Percentiles rank a stretch among this genome's conserved stretches.
Conservation (phyloP, 805 yeast genomes). For the Saccharomycopsis selenospora region DNA sequence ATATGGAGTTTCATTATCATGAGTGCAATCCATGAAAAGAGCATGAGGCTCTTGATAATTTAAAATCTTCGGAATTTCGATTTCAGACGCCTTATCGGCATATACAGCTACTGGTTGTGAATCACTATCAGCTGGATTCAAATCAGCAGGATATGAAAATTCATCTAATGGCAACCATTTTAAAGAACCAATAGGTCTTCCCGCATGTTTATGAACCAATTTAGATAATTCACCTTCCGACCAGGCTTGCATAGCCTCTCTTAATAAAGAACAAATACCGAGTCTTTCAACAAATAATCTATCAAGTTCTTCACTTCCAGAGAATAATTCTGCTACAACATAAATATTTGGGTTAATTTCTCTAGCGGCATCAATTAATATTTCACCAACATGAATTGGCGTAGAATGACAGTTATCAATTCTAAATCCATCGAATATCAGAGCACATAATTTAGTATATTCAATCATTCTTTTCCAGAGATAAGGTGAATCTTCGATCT, state of each 20-base stretch:
- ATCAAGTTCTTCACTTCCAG: constrained; percentile 90
- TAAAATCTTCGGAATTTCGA: constrained; percentile 60
- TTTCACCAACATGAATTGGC: constrained; percentile 90
- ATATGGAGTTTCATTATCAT: constrained; percentile 84
- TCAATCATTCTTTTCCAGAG: constrained; percentile 83
- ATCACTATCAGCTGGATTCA: constrained; percentile 13
- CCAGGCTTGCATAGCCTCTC: constrained; percentile 98
- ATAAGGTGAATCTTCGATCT: constrained; percentile 77
- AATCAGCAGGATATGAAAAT: constrained; percentile 56
- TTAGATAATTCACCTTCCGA: constrained; percentile 79
- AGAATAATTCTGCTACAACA: constrained; percentile 88
- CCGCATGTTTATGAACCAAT: constrained; percentile 87
- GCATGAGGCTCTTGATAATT: constrained; percentile 82
- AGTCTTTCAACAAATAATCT: constrained; percentile 83
- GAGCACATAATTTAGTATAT: constrained; percentile 67
- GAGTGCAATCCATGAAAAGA: constrained; percentile 95
- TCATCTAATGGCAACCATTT: constrained; percentile 73
- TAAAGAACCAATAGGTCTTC: constrained; percentile 90
- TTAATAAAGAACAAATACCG: constrained; percentile 79
- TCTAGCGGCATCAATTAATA: constrained; percentile 82
- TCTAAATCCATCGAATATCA: constrained; percentile 76
- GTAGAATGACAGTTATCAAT: constrained; percentile 96
- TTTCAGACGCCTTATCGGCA: constrained; percentile 43
- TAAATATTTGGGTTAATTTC: constrained; percentile 75
- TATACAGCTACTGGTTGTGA: constrained; percentile 20